These are phyloP conservation scores for Tremella fuciformis DNA, from an alignment of 768 basidiomycete genomes.

Conservation along the genomic window DNA sequence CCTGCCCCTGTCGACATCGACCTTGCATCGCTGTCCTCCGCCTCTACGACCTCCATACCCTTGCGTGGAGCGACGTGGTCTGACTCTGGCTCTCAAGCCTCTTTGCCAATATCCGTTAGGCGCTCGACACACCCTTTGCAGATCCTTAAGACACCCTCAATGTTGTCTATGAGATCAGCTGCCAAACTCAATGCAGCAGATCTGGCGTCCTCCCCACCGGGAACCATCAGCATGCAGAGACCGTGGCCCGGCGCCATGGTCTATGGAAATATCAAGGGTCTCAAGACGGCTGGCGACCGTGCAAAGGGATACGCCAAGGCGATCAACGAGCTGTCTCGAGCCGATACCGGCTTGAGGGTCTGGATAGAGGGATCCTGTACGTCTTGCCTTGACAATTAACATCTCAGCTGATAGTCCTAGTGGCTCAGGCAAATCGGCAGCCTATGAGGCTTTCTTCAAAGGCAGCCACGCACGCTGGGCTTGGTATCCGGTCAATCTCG, in stretches of 20 bases:
- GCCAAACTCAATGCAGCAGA: no score
- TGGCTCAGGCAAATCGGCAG: slow-evolving; percentile 12
- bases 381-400: slow-evolving; percentile 7
- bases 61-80: no score
- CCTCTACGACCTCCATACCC: no score
- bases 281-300: slow-evolving; percentile 45
- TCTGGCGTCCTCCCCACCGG: no score
- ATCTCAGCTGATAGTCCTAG: slow-evolving; percentile 5
- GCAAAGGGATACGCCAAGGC: slow-evolving; percentile 47
- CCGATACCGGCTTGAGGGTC: slow-evolving; percentile 43
- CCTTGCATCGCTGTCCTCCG: no score
- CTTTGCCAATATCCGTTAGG: no score
- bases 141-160: no score
- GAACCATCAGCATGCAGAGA: slow-evolving; percentile 1
- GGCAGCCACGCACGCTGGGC: slow-evolving; percentile 8
- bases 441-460: slow-evolving; percentile 8
- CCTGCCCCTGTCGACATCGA: background rate
- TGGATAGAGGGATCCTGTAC: slow-evolving; percentile 44
- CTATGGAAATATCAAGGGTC: slow-evolving; percentile 41
- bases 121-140: no score
- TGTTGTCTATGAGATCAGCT: no score
- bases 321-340: slow-evolving; percentile 41
- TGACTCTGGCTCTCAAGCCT: no score
- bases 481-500: slow-evolving; percentile 10
- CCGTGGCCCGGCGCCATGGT: slow-evolving; percentile 51